These are phyloP conservation scores for Colletotrichum chlorophyti DNA, from an alignment of 2,329 filamentous ascomycete species.

Conservation along the genomic window DNA sequence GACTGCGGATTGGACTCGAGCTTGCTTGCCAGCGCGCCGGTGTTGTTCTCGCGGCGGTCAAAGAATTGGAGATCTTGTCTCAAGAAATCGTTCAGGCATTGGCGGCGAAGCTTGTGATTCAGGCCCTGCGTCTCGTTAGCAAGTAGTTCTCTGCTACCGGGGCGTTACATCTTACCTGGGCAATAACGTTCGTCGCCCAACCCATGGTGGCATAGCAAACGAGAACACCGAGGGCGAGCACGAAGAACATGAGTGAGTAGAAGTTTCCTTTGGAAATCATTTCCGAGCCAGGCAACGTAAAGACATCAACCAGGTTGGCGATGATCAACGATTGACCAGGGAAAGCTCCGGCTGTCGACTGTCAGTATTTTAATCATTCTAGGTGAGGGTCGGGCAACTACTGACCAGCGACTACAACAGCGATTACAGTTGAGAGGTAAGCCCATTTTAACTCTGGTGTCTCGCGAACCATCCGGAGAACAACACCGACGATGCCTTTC, in stretches of 20 bases:
- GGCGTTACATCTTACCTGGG: conserved; percentile 32
- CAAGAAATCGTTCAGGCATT: conserved; percentile 41
- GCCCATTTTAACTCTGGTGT: conserved; percentile 44
- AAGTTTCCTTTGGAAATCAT: conserved; percentile 54
- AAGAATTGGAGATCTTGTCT: conserved; percentile 51
- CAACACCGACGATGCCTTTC: conserved; percentile 36
- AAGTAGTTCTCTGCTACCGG: not conserved
- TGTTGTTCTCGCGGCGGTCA: conserved; percentile 47
- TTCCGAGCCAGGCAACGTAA: conserved; percentile 39
- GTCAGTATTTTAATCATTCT: not conserved
- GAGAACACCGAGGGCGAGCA: conserved; percentile 52
- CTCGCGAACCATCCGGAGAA: conserved; percentile 43
- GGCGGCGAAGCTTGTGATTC: conserved; percentile 35
- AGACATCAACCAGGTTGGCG: conserved; percentile 48
- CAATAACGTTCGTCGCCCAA: conserved; percentile 41
- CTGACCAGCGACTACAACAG: conserved; percentile 37
- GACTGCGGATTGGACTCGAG: conserved; percentile 45
- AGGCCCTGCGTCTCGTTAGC: conserved; percentile 3
- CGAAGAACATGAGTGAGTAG: conserved; percentile 62
- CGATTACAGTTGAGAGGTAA: conserved; percentile 41
- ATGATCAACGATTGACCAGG: conserved; percentile 53
- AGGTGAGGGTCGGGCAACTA: not conserved
- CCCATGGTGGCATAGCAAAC: conserved; percentile 51
- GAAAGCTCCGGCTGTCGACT: conserved; percentile 39
- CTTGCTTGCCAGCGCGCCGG: conserved; percentile 43